Evolutionary conservation across 2,329 filamentous ascomycete genomes (phyloP), one percentile per base, ranked within the genome.

Genomic region (Xylariaceae sp.): DNA sequence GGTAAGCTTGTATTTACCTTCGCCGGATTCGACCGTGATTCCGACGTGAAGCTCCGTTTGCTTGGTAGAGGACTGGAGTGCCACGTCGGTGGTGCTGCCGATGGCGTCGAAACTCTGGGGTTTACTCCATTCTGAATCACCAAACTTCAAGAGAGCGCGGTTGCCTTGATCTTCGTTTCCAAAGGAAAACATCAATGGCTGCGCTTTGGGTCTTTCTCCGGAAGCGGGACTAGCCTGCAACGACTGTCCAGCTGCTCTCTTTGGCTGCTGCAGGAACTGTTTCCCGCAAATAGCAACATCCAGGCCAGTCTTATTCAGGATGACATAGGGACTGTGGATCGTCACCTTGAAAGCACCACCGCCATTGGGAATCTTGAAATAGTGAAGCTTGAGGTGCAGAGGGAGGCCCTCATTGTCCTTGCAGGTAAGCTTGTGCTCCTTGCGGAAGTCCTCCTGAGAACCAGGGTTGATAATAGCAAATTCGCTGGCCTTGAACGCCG

Each of bases 41-140:
- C 94, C 94, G 5, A 95, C 82, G 69, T 97, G 92, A 69, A 97
- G 92, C 73, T 99, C 94, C 2, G 87, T 87, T 58, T 80, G 82
- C 49, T 84, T 87, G 48, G 82, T 83, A 1, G 82, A 76, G 0
- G 92, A 90, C 53, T 89, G 88, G 39, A 99, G 80, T 39, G 94
- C 84, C 42, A 96, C 89, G 67, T 97, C 92, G 13, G 91, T 88
- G 0, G 88, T 92, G 69, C 93, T 97, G 37, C 94, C 94, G 64
- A 99, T 94, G 17, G 94, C 94, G 71, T 99, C 95, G 68, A 99
- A 96, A 81, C 91, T 97, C 72, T 97, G 93, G 0, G 93, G 91
- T 72, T 94, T 96, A 76, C 94, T 97, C 95, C 94, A 99, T 61
- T 87, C 84, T 0, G 94, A 97, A 57, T 95, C 89, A 4, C 89